These are phyloP conservation scores for Zasmidium angulare DNA, from an alignment of 2,329 filamentous ascomycete species.

Conservation along the genomic window DNA sequence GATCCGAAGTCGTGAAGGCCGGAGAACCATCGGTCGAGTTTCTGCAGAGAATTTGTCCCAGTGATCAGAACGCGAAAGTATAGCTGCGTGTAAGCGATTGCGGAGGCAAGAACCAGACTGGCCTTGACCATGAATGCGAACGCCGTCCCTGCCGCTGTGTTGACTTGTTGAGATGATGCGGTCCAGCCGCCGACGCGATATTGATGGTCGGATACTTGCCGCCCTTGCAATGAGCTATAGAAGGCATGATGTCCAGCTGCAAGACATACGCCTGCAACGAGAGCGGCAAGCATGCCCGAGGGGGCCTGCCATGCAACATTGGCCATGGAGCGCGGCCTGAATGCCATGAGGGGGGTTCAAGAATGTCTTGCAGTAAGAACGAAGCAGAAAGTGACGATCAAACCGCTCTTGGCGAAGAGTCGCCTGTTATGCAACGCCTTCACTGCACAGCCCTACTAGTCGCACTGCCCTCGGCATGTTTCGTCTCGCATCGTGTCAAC, in stretches of 20 bases:
- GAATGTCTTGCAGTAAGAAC: too few species aligned
- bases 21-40: conserved; percentile 14
- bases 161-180: background rate
- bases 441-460: too few species aligned
- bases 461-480: too few species aligned
- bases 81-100: conserved; percentile 19
- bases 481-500: too few species aligned
- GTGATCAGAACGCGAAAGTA: conserved; percentile 9
- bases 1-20: conserved; percentile 11
- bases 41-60: conserved; percentile 3
- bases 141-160: background rate
- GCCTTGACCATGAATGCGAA: conserved; percentile 13
- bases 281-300: background rate
- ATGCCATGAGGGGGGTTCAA: background rate
- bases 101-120: conserved; percentile 12
- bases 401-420: too few species aligned
- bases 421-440: too few species aligned
- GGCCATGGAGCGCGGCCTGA: background rate
- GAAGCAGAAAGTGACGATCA: too few species aligned
- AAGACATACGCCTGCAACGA: background rate
- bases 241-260: background rate
- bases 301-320: background rate
- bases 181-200: background rate
- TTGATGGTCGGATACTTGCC: background rate
- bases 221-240: background rate